A percentile compares a stretch with the other conserved stretches of the same genome.
These are phyloP conservation scores for Trypanosoma boissoni DNA, from an alignment of 208 protist genomes.

Conservation along the genomic window DNA sequence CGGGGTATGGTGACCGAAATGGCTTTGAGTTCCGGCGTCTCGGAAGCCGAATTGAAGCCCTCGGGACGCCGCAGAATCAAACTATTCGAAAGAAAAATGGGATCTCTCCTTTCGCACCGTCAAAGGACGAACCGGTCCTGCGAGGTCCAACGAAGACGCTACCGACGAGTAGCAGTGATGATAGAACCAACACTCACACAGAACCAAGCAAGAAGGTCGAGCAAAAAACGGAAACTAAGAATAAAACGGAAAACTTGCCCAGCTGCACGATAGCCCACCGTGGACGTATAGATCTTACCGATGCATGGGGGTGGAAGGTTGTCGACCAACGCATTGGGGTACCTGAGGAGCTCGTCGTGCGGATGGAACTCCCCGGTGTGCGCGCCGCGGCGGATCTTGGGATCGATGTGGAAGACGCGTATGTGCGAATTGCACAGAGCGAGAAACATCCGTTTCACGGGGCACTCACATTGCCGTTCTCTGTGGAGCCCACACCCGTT, in stretches of 20 bases:
- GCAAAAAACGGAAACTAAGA: constrained; percentile 4
- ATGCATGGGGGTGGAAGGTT: constrained; percentile 80
- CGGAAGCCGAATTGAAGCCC: constrained; percentile 38
- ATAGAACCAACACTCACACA: background rate
- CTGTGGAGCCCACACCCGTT: constrained; percentile 58
- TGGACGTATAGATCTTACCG: constrained; percentile 68
- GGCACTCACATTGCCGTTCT: constrained; percentile 69
- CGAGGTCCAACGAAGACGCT: constrained; percentile 46
- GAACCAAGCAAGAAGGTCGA: background rate
- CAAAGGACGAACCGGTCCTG: constrained; percentile 42
- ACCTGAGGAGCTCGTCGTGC: constrained; percentile 75
- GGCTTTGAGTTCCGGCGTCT: constrained; percentile 73
- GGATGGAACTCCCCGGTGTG: constrained; percentile 60
- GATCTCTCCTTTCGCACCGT: constrained; percentile 45
- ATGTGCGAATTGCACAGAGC: constrained; percentile 49
- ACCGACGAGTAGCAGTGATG: background rate
- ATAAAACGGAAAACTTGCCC: constrained; percentile 32
- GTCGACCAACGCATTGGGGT: constrained; percentile 73
- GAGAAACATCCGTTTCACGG: constrained; percentile 48
- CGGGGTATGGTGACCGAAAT: constrained; percentile 72
- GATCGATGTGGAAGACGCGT: constrained; percentile 54
- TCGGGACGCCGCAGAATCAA: constrained; percentile 82
- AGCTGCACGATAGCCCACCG: constrained; percentile 70
- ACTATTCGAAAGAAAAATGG: constrained; percentile 58
- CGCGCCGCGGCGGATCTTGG: constrained; percentile 49